phyloP scores from a whole-genome alignment of 352 stramenopile species.

The Nothophytophthora sp. region DNA sequence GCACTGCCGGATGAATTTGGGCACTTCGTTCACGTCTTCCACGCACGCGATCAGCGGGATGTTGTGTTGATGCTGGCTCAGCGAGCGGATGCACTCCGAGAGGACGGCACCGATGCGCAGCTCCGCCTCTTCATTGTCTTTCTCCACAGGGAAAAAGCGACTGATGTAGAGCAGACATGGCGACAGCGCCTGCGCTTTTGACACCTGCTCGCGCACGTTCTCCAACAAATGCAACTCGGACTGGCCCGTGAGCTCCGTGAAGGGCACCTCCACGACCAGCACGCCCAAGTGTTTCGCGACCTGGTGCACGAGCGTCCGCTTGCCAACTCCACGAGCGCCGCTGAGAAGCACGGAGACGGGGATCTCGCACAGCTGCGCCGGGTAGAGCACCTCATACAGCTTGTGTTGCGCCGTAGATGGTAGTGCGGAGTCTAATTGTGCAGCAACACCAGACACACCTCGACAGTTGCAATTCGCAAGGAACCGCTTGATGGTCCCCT shows the following conservation, averaged over 20 bases:
- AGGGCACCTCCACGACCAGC: constrained; percentile 70
- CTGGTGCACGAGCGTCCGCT: constrained; percentile 70
- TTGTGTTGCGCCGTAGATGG: constrained; percentile 39
- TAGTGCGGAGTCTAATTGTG: constrained; percentile 25
- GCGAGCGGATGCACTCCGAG: constrained; percentile 59
- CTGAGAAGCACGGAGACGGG: constrained; percentile 74
- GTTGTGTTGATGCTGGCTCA: constrained; percentile 50
- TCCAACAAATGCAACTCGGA: constrained; percentile 77
- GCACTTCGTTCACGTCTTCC: constrained; percentile 76
- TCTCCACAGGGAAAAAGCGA: constrained; percentile 75
- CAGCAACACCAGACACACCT: background rate
- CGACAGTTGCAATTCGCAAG: constrained; percentile 28
- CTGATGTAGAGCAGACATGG: constrained; percentile 84
- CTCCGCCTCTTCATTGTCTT: constrained; percentile 77
- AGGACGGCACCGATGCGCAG: constrained; percentile 63
- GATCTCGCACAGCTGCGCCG: constrained; percentile 63
- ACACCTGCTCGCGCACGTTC: constrained; percentile 71
- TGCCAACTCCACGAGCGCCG: constrained; percentile 68
- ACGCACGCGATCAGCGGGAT: constrained; percentile 79
- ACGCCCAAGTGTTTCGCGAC: constrained; percentile 70
- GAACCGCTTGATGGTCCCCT: constrained; percentile 56
- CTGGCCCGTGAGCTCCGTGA: constrained; percentile 70
- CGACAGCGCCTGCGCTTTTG: constrained; percentile 63
- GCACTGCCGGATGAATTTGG: constrained; percentile 79
- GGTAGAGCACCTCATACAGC: constrained; percentile 71